Conservation (phyloP, 139 green algal species). For the Mychonastes homosphaera region DNA sequence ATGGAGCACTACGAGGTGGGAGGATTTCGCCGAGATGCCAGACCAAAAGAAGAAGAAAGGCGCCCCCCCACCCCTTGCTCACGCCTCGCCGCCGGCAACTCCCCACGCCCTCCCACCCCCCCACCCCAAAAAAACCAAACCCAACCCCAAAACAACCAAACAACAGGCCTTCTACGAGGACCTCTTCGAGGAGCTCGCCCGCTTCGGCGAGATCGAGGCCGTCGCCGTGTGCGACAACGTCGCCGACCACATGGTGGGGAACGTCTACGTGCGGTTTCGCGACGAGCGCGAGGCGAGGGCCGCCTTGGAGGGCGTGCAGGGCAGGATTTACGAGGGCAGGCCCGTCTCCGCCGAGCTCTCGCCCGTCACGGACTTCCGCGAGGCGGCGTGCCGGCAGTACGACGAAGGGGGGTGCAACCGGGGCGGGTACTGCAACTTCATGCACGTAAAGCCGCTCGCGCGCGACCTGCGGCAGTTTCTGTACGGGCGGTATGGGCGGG, state of each 20-base stretch:
- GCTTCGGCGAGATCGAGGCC: conserved; percentile 89
- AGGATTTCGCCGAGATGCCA: not conserved
- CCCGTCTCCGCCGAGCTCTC: conserved; percentile 90
- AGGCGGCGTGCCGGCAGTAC: conserved; percentile 93
- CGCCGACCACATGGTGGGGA: conserved; percentile 94
- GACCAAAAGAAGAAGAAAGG: not conserved
- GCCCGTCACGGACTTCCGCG: conserved; percentile 95
- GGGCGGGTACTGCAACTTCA: conserved; percentile 99
- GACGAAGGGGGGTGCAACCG: conserved; percentile 95
- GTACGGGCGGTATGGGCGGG: conserved; percentile 72
- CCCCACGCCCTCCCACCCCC: not conserved
- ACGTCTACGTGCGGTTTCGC: conserved; percentile 89
- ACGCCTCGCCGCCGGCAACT: not conserved
- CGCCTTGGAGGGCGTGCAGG: conserved; percentile 52
- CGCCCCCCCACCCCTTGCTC: not conserved
- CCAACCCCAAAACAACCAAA: not conserved
- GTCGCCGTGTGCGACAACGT: conserved; percentile 98
- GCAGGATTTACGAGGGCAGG: conserved; percentile 77
- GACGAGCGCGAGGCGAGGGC: conserved; percentile 74
- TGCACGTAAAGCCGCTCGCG: conserved; percentile 83
- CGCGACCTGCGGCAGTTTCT: conserved; percentile 58
- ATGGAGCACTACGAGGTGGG: conserved; percentile 85
- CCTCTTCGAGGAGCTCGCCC: conserved; percentile 90
- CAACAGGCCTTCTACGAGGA: conserved; percentile 96
- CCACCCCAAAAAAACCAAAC: not conserved